Percentiles rank a stretch among this genome's conserved stretches.
These are phyloP conservation scores for Zhuliangozyma blackwelliae DNA, from an alignment of 1,139 yeast species.

Conservation along the genomic window DNA sequence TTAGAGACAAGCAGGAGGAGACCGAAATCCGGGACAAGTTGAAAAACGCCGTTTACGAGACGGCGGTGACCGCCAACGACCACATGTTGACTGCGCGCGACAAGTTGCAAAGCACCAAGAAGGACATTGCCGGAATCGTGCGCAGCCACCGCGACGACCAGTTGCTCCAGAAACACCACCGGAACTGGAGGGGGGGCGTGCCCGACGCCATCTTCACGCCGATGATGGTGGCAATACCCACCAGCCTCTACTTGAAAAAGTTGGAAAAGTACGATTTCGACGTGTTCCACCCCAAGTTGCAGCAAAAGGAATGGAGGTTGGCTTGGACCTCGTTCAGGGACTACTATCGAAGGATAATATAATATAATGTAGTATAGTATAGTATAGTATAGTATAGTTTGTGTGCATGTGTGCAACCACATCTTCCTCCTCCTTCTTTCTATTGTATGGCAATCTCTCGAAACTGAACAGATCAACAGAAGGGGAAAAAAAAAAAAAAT, in stretches of 20 bases:
- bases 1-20: slow-evolving; percentile 17
- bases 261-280: slow-evolving; percentile 67
- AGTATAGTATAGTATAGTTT: background rate
- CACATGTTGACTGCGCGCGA: slow-evolving; percentile 66
- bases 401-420: background rate
- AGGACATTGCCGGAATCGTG: slow-evolving; percentile 24
- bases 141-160: slow-evolving; percentile 20
- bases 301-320: slow-evolving; percentile 64
- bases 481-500: too few relatives aligned
- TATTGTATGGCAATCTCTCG: too few relatives aligned
- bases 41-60: slow-evolving; percentile 61
- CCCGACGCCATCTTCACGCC: slow-evolving; percentile 72
- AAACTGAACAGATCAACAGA: too few relatives aligned
- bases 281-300: slow-evolving; percentile 44
- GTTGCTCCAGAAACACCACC: slow-evolving; percentile 27
- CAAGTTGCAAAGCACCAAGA: slow-evolving; percentile 39
- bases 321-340: slow-evolving; percentile 63
- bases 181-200: slow-evolving; percentile 41
- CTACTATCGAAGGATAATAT: slow-evolving; percentile 43
- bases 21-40: slow-evolving; percentile 35
- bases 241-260: slow-evolving; percentile 54
- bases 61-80: slow-evolving; percentile 76
- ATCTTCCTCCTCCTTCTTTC: background rate
- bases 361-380: too few relatives aligned
- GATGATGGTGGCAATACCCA: slow-evolving; percentile 63